phyloP scores from a whole-genome alignment of 78 protist species.

The Dictyostelium intermedium region DNA sequence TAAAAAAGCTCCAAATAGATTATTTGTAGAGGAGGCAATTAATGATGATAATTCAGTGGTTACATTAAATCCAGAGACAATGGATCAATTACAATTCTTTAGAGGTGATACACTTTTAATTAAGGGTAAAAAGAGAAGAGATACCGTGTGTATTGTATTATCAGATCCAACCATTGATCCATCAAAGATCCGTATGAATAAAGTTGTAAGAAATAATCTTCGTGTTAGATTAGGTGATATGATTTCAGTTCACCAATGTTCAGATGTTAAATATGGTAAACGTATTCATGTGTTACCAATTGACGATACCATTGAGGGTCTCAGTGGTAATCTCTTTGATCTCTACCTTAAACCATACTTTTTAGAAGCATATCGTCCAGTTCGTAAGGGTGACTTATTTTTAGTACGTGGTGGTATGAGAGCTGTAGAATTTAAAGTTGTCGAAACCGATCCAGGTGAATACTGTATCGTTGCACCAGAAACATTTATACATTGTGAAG shows the following conservation, averaged over 20 bases:
- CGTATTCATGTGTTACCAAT: conserved; percentile 99
- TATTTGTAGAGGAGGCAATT: conserved; percentile 97
- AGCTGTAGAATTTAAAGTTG: conserved; percentile 99
- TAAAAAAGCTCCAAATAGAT: conserved; percentile 96
- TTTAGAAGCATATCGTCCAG: conserved; percentile 99
- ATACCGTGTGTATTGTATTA: conserved; percentile 98
- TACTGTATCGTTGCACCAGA: conserved; percentile 97
- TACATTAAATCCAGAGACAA: conserved; percentile 86
- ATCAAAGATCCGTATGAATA: conserved; percentile 97
- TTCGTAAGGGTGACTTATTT: conserved; percentile 94
- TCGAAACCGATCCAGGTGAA: conserved; percentile 97
- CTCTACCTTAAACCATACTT: conserved; percentile 98
- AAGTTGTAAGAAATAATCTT: conserved; percentile 89
- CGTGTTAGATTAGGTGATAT: conserved; percentile 97
- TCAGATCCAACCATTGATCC: conserved; percentile 93
- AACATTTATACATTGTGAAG: conserved; percentile 99
- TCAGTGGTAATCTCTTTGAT: conserved; percentile 99
- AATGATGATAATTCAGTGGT: conserved; percentile 99
- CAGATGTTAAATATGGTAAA: conserved; percentile 95
- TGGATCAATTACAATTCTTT: conserved; percentile 96
- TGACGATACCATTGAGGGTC: conserved; percentile 99
- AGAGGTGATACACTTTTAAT: conserved; percentile 97
- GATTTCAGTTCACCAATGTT: conserved; percentile 93
- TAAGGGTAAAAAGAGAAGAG: conserved; percentile 98
- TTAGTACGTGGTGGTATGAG: conserved; percentile 98